Evolutionary conservation across 2,329 filamentous ascomycete genomes (phyloP), one percentile per base, ranked within the genome.

Genomic region (Dendryphion nanum): DNA sequence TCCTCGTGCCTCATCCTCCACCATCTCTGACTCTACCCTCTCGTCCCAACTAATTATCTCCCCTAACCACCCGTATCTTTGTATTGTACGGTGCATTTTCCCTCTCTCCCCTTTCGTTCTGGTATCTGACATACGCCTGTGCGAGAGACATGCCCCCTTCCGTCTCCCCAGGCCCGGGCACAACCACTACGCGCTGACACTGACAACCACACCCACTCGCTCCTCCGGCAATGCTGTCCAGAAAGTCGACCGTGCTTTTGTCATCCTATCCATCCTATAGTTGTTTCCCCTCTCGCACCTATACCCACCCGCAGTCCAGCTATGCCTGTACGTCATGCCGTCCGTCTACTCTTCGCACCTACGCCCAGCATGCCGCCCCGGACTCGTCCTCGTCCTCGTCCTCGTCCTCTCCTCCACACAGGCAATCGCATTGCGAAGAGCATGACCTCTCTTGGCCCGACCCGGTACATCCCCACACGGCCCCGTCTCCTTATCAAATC

Each of bases 401-500:
- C 10, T 26, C 23, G 10, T 26, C 23, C 23, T 10, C 23, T n/a
- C 23, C 10, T 26, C 24, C 14, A 7, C 30, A 33, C 28, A 47
- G 47, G 20, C 31, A 33, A 33, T 38, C 44, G n/a, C 40, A 47
- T 35, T 35, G 47, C 36, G 34, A 49, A 12, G 45, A 54, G 21
- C 26, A 44, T 23, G 57, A 59, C 40, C 49, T 55, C 30, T 45
- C 35, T 37, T 67, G 64, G 64, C 64, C 64, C 15, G 56, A 55
- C 7, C 46, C 55, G 16, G 38, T 53, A 15, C 55, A 41, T 37
- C 70, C 69, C 13, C 67, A 67, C 31, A 47, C 62, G 13, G 58
- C 63, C 18, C 87, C 86, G 1, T 91, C 90, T 0, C 93, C 93
- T 1, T 97, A 98, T 70, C 87, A 97, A 57, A 87, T 98, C 59